Conservation (phyloP, 768 basidiomycete genomes). For the Lentinula lateritia region DNA sequence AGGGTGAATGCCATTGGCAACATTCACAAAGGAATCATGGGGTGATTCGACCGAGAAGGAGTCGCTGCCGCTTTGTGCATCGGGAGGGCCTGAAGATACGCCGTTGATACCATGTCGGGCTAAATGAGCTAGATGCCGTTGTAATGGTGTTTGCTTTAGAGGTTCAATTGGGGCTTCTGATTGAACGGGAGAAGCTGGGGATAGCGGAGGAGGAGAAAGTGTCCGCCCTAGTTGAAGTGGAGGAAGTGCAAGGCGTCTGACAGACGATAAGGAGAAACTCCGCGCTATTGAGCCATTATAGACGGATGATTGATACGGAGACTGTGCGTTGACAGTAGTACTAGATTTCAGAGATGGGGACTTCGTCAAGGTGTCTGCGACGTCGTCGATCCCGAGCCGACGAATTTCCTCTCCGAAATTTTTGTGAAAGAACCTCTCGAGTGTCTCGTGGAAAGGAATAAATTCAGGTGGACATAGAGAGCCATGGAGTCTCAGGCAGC, state of each 20-base stretch:
- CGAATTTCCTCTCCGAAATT: slow-evolving; percentile 82
- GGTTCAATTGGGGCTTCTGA: slow-evolving; percentile 15
- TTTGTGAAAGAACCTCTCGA: slow-evolving; percentile 80
- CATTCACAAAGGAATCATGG: slow-evolving; percentile 72
- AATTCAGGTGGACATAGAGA: slow-evolving; percentile 82
- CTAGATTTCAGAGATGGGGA: slow-evolving; percentile 31
- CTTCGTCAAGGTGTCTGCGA: slow-evolving; percentile 40
- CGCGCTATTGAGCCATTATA: slow-evolving; percentile 46
- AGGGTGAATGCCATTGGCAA: slow-evolving; percentile 60
- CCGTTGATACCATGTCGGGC: slow-evolving; percentile 81
- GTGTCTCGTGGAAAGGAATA: slow-evolving; percentile 86
- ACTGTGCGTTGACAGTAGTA: slow-evolving; percentile 24
- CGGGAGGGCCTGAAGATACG: slow-evolving; percentile 62
- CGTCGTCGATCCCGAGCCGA: slow-evolving; percentile 55
- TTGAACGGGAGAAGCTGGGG: slow-evolving; percentile 29
- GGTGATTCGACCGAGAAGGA: slow-evolving; percentile 62
- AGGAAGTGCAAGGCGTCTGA: slow-evolving; percentile 40
- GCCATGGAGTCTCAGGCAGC: slow-evolving; percentile 79
- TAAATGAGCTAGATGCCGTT: slow-evolving; percentile 75
- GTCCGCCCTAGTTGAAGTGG: slow-evolving; percentile 48
- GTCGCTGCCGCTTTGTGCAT: slow-evolving; percentile 46
- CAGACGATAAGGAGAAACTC: slow-evolving; percentile 41
- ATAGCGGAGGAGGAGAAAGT: slow-evolving; percentile 37
- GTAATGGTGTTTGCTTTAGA: slow-evolving; percentile 66
- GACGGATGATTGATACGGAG: slow-evolving; percentile 41